These are phyloP conservation scores for Pyrenophora graminea DNA, from an alignment of 2,329 filamentous ascomycete species.

Conservation along the genomic window DNA sequence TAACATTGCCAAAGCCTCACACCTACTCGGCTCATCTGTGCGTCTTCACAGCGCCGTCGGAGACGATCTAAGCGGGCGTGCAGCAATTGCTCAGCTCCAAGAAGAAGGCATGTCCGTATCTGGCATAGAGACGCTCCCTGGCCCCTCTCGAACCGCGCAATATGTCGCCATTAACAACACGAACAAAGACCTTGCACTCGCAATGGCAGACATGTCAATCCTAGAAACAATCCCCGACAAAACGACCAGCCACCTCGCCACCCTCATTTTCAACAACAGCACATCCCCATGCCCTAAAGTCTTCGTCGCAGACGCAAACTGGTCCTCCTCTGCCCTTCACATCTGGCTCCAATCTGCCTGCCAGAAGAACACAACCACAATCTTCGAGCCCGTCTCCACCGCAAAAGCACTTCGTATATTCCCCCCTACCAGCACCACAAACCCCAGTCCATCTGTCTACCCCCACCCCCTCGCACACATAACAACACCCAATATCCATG, in stretches of 20 bases:
- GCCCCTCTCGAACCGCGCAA: constrained; percentile 73
- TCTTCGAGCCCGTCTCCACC: constrained; percentile 87
- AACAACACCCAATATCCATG: constrained; percentile 79
- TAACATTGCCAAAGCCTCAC: constrained; percentile 85
- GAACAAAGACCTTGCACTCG: constrained; percentile 81
- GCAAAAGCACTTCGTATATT: constrained; percentile 77
- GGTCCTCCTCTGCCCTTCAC: constrained; percentile 68
- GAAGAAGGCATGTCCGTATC: constrained; percentile 66
- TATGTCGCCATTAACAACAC: constrained; percentile 88
- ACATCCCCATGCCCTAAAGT: constrained; percentile 61
- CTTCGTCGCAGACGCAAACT: constrained; percentile 87
- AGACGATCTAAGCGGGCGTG: constrained; percentile 76
- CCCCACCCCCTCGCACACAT: constrained; percentile 70
- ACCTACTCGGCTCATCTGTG: constrained; percentile 68
- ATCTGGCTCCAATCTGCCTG: constrained; percentile 68
- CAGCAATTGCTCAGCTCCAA: constrained; percentile 69
- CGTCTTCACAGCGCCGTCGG: constrained; percentile 80
- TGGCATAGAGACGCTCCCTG: constrained; percentile 58
- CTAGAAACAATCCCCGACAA: constrained; percentile 56
- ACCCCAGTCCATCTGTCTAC: constrained; percentile 64
- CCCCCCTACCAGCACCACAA: constrained; percentile 48
- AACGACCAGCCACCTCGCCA: constrained; percentile 20
- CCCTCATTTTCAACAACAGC: constrained; percentile 13
- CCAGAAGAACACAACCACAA: constrained; percentile 53
- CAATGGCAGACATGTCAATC: constrained; percentile 95